These are phyloP conservation scores for Pseudevernia furfuracea DNA, from an alignment of 495 filamentous ascomycete genomes.

Conservation along the genomic window DNA sequence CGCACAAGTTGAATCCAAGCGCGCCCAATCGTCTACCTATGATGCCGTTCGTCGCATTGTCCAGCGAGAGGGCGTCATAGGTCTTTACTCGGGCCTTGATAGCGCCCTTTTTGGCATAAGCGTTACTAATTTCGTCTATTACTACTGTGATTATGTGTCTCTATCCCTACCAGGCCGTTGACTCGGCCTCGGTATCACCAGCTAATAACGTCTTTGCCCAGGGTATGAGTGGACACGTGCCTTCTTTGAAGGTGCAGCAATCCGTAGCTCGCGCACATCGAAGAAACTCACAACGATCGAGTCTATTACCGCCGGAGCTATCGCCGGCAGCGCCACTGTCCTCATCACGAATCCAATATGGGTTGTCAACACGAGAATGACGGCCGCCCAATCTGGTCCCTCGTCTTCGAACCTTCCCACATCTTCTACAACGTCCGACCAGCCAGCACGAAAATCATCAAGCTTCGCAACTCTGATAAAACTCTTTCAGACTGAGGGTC, in stretches of 20 bases:
- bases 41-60: constrained; percentile 81
- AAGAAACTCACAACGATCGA: constrained; percentile 84
- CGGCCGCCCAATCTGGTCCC: constrained; percentile 61
- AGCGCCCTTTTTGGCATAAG: constrained; percentile 94
- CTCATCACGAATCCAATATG: constrained; percentile 96
- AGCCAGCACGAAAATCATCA: constrained; percentile 47
- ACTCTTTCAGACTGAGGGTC: constrained; percentile 72
- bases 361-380: constrained; percentile 98
- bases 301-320: constrained; percentile 88
- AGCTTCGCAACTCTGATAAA: constrained; percentile 73
- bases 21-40: constrained; percentile 71
- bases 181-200: background rate
- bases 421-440: constrained; percentile 21
- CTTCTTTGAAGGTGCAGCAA: constrained; percentile 76
- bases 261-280: constrained; percentile 63
- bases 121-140: constrained; percentile 99
- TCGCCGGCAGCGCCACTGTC: constrained; percentile 89
- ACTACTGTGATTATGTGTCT: constrained; percentile 66
- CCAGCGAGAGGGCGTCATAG: constrained; percentile 77
- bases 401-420: constrained; percentile 49
- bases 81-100: constrained; percentile 81
- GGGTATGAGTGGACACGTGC: constrained; percentile 94
- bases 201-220: constrained; percentile 18
- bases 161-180: background rate
- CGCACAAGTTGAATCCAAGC: constrained; percentile 94